Percentiles rank a stretch among this genome's conserved stretches.
Conservation (phyloP, 208 protist genomes). For the Polymyxa betae region DNA sequence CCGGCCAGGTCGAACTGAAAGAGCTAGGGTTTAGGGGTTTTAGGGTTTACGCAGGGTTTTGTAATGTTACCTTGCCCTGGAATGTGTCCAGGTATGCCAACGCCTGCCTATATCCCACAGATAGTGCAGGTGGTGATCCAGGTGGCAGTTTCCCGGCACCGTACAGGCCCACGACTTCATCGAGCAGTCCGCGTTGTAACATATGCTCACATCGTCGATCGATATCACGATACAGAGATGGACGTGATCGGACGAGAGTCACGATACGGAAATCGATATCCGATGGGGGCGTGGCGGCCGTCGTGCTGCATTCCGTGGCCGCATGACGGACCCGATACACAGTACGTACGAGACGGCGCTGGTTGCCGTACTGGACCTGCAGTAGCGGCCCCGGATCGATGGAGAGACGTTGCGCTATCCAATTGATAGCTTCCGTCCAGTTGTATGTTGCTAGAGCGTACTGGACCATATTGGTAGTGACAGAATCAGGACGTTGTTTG, state of each 20-base stretch:
- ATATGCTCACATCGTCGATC: conserved; percentile 26
- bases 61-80: neutral
- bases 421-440: neutral
- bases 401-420: neutral
- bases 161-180: neutral
- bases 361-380: neutral
- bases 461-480: neutral
- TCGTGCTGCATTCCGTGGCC: neutral
- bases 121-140: neutral
- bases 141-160: neutral
- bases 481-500: neutral
- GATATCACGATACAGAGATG: neutral
- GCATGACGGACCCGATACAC: neutral
- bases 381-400: neutral
- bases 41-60: too few species aligned
- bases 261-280: conserved; percentile 25
- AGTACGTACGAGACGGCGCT: neutral
- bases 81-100: neutral
- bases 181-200: conserved; percentile 11
- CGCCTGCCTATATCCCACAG: conserved; percentile 1
- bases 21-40: too few species aligned
- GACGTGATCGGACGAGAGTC: neutral
- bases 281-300: neutral
- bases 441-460: neutral
- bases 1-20: neutral